Base-by-base conservation (phyloP, 176 grass and related monocot species). In the Coix lacrymajobi region DNA sequence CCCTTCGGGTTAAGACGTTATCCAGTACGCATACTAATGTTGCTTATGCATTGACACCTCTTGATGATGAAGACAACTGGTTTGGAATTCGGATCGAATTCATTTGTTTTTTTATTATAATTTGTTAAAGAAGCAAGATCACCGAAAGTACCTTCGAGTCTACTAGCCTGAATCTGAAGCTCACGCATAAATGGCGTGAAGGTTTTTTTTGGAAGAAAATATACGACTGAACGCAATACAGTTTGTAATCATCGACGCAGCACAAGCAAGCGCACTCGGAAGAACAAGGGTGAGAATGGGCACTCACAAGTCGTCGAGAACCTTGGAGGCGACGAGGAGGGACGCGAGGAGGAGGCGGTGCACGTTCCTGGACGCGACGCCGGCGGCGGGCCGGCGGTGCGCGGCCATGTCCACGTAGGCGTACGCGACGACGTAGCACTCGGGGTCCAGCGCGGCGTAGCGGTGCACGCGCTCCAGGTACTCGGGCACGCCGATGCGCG, bases 301-400 rank as follows among this genome's bases (percentile, higher is more conserved):
- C 6, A 37, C 92, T 71, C 88, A 95, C 96, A 89, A 73, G 89
- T 98, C 96, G 31, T 98, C 96, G 9, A 93, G 93, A 19, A 98
- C 68, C 87, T 98, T 98, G 76, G 93, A 98, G 75, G 96, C 96
- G 57, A 98, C 13, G 77, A 98, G 76, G 80, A 98, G 88, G 86
- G 89, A 87, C 0, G 92, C 87, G 25, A 98, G 96, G 41, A 91
- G 79, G 33, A 98, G 85, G 2, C 96, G 88, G 80, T 98, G 96
- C 4, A 98, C 91, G 84, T 93, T 95, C 79, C 71, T 73, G 16
- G 93, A 95, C 28, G 82, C 85, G 6, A 98, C 91, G 32, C 71
- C 83, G 34, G 84, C 81, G 29, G 77, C 80, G n/a, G 91, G 96
- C 8, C 92, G 76, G 2, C 76, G 85, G 81, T 98, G 96, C 51